Percentiles rank a stretch among this genome's conserved stretches.
Conservation (phyloP, 2,329 filamentous ascomycete species). For the Pseudogymnoascus sp. region DNA sequence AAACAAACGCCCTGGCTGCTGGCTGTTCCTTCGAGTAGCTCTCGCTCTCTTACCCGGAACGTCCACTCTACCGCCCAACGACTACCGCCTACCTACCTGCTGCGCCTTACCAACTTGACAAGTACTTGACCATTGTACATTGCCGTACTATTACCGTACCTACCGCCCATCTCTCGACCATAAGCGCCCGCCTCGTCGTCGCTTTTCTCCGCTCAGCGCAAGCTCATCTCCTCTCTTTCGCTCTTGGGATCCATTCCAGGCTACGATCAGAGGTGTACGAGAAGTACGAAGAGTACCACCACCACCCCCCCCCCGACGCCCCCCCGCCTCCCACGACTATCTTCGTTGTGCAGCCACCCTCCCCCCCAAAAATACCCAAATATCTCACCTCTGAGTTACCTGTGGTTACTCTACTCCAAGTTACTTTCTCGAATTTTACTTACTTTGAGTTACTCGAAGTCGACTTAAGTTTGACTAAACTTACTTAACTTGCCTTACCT, state of each 20-base stretch:
- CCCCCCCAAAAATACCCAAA: neutral
- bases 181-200: neutral
- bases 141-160: neutral
- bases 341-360: neutral
- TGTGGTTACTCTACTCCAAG: neutral
- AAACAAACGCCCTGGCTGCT: neutral
- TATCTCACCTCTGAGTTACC: neutral
- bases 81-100: neutral
- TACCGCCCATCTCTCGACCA: neutral
- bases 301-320: conserved; percentile 19
- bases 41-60: no score
- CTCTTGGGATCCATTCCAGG: neutral
- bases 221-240: neutral
- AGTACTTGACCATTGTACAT: neutral
- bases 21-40: neutral
- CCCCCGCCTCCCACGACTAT: conserved; percentile 20
- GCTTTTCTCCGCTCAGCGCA: neutral
- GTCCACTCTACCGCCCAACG: neutral
- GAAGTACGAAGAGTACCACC: conserved; percentile 30
- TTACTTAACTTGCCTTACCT: conserved; percentile 30
- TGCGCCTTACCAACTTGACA: neutral
- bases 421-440: neutral
- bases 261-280: neutral
- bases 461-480: conserved; percentile 30
- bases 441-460: conserved; percentile 14